Base-by-base conservation (phyloP, 2,329 filamentous ascomycete species). In the Cordyceps javanica region DNA sequence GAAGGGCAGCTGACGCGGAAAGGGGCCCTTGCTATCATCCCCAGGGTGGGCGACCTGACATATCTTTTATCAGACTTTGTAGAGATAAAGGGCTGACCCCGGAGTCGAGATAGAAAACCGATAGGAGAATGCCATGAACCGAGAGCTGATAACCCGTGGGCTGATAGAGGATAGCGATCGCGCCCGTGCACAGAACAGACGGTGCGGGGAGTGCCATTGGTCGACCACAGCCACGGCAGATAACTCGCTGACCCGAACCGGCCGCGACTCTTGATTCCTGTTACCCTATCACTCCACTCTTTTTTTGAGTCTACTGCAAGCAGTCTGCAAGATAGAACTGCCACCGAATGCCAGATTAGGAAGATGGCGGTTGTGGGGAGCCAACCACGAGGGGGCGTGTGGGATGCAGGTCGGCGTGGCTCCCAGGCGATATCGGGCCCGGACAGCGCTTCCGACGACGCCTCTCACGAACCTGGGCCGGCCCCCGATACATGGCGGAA, bases 141-240 rank as follows among this genome's bases (percentile, higher is more conserved):
- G 16, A 46, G 16, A 10, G 26, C 44, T 46, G 52, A 46, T 55
- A 38, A 16, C 7, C 19, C n/a, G n/a, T 34, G 10, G 10, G 30
- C 25, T 26, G 39, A 45, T 55, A 55, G 52, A 55, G 41, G 21
- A 14, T 36, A 7, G 38, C 38, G 41, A 16, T 2, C 2, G 32
- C 14, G 52, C 38, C 19, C 30, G 39, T 34, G 28, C 41, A 45
- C 49, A 46, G n/a, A 55, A 21, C 53, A 41, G 30, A 41, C 16
- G 32, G 41, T 36, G 32, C 34, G 42, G 42, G 42, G 53, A 39
- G 16, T 32, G 32, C 25, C 52, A 55, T 55, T 74, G 63, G 16
- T 73, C 75, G n/a, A 82, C 72, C 8, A 86, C 68, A 39, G 85
- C n/a, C 72, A 1, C 74, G 83, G 1, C 82, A 78, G n/a, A 86